These are phyloP conservation scores for Ophiostoma angusticollis DNA, from an alignment of 2,329 filamentous ascomycete genomes.

Conservation along the genomic window DNA sequence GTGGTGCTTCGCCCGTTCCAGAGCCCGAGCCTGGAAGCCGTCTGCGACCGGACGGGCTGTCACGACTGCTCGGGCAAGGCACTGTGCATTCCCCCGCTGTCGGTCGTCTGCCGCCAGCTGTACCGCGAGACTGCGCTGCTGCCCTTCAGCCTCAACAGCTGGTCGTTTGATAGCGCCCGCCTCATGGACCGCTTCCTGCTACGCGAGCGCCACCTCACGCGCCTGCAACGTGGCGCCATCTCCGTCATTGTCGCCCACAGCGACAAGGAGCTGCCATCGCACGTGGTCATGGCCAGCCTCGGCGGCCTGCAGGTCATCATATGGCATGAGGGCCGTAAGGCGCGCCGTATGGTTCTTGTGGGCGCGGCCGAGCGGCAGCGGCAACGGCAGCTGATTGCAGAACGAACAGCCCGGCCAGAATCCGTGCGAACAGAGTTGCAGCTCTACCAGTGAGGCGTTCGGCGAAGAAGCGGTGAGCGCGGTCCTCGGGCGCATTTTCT, in stretches of 20 bases:
- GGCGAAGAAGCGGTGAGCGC: too few relatives aligned
- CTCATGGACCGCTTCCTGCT: slow-evolving; percentile 24
- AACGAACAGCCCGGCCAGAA: too few relatives aligned
- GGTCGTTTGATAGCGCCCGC: slow-evolving; percentile 21
- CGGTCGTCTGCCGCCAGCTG: slow-evolving; percentile 24
- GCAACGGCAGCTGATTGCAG: background rate
- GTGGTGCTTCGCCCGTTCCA: slow-evolving; percentile 16
- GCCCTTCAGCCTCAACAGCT: slow-evolving; percentile 22
- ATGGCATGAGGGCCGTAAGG: slow-evolving; percentile 10
- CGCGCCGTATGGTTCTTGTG: slow-evolving; percentile 6
- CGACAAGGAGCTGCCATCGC: slow-evolving; percentile 16
- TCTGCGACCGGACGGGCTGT: too few relatives aligned
- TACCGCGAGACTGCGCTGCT: slow-evolving; percentile 24
- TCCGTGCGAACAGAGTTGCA: background rate
- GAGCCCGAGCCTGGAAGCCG: too few relatives aligned
- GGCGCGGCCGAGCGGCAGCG: slow-evolving; percentile 1
- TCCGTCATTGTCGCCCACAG: slow-evolving; percentile 18
- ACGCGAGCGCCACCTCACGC: slow-evolving; percentile 19
- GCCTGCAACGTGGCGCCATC: slow-evolving; percentile 21
- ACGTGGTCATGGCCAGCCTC: slow-evolving; percentile 18
- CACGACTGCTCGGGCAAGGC: too few relatives aligned
- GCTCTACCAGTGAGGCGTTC: background rate
- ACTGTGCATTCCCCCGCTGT: too few relatives aligned
- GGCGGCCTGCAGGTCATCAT: slow-evolving; percentile 19
- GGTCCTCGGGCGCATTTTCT: too few relatives aligned